Conservation (phyloP, 805 yeast species). For the Ogataea dorogensis region DNA sequence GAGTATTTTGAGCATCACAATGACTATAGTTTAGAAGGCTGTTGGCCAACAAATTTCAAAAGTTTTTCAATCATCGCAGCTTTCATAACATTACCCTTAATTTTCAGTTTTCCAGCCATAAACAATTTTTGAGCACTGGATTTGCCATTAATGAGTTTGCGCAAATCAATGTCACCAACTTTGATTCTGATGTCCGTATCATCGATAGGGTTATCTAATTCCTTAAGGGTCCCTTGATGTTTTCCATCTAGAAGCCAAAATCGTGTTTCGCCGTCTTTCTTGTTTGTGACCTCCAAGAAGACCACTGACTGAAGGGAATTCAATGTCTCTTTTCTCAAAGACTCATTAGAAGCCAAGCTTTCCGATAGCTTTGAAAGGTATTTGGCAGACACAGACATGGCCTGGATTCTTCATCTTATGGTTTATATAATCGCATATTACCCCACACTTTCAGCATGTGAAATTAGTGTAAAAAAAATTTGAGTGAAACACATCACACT, state of each 20-base stretch:
- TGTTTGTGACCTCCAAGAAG: constrained; percentile 64
- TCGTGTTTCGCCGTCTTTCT: constrained; percentile 53
- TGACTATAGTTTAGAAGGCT: constrained; percentile 42
- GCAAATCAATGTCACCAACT: constrained; percentile 67
- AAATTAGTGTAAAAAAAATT: constrained; percentile 5
- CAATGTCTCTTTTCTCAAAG: constrained; percentile 20
- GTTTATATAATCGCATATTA: constrained; percentile 5
- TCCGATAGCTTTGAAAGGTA: constrained; percentile 19
- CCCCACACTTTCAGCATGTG: constrained; percentile 18
- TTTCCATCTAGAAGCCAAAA: constrained; percentile 67
- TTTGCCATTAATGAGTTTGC: constrained; percentile 70
- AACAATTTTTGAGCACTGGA: constrained; percentile 82
- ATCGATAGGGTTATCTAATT: constrained; percentile 29
- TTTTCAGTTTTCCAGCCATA: constrained; percentile 80
- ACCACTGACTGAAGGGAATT: constrained; percentile 38
- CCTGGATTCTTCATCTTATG: background rate
- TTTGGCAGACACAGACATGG: constrained; percentile 15
- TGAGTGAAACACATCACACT: too few species aligned
- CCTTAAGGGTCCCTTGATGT: constrained; percentile 46
- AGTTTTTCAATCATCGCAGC: constrained; percentile 74
- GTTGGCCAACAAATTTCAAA: constrained; percentile 51
- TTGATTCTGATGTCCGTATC: constrained; percentile 65
- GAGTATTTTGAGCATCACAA: too few species aligned
- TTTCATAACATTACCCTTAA: constrained; percentile 89
- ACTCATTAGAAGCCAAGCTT: constrained; percentile 17